Evolutionary conservation across 2,329 filamentous ascomycete genomes (phyloP).

Genomic region (Didymella sp.): DNA sequence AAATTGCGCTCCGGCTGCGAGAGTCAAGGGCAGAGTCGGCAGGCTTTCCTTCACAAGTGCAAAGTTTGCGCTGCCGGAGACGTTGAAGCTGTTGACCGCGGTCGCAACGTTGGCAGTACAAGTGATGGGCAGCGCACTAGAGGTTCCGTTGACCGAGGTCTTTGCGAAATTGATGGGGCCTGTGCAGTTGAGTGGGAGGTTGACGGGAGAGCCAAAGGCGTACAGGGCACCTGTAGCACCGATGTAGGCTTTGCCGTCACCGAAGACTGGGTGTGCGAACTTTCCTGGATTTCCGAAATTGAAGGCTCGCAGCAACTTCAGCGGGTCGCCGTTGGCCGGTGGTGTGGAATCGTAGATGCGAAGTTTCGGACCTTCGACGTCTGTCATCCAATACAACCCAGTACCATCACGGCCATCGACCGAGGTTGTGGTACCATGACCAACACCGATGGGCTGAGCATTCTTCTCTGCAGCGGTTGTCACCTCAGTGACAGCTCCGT

Average conservation of each 20-base stretch:
- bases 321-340: constrained; percentile 50
- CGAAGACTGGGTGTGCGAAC: constrained; percentile 65
- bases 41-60: constrained; percentile 27
- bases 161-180: constrained; percentile 58
- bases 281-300: constrained; percentile 62
- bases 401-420: constrained; percentile 62
- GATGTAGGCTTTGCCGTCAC: constrained; percentile 63
- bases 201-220: constrained; percentile 64
- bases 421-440: constrained; percentile 64
- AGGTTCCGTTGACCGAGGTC: constrained; percentile 51
- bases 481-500: constrained; percentile 62
- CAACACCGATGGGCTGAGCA: constrained; percentile 62
- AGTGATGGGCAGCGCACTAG: constrained; percentile 49
- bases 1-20: constrained; percentile 52
- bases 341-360: constrained; percentile 62
- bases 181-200: constrained; percentile 62
- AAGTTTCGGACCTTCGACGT: constrained; percentile 62
- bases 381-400: constrained; percentile 64
- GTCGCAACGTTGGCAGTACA: constrained; percentile 59
- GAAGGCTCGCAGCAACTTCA: constrained; percentile 61
- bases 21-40: constrained; percentile 36
- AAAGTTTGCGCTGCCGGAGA: constrained; percentile 52
- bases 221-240: constrained; percentile 62
- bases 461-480: constrained; percentile 59
- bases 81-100: constrained; percentile 51